These are phyloP conservation scores for Ogataea nonfermentans DNA, from an alignment of 805 yeast species.

Conservation along the genomic window DNA sequence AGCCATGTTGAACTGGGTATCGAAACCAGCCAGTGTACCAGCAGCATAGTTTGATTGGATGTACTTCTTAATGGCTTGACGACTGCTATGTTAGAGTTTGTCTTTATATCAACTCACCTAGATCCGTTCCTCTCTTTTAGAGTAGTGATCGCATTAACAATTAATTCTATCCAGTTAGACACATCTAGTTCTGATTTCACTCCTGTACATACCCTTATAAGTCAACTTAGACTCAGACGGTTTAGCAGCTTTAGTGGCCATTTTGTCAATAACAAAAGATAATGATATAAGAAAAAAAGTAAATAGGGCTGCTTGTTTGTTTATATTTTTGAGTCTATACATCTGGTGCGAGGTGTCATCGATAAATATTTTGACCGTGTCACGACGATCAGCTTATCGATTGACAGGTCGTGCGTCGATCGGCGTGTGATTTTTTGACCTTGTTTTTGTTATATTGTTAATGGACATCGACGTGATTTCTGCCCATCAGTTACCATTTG, in stretches of 20 bases:
- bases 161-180: constrained; percentile 49
- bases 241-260: constrained; percentile 38
- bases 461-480: constrained; percentile 11
- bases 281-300: not conserved
- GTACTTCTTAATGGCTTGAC: constrained; percentile 85
- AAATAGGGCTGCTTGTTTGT: constrained; percentile 12
- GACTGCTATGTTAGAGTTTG: constrained; percentile 39
- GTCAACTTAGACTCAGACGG: constrained; percentile 38
- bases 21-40: constrained; percentile 58
- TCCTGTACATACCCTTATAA: constrained; percentile 44
- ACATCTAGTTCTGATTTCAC: constrained; percentile 1
- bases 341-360: constrained; percentile 4
- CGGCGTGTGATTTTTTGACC: constrained; percentile 4
- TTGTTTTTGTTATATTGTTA: not conserved
- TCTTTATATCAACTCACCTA: constrained; percentile 41
- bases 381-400: constrained; percentile 8
- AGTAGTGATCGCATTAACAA: constrained; percentile 63
- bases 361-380: constrained; percentile 6
- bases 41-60: constrained; percentile 62
- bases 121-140: constrained; percentile 82
- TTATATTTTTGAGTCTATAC: constrained; percentile 10
- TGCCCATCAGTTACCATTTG: constrained; percentile 21
- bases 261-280: constrained; percentile 16
- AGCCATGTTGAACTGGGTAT: constrained; percentile 72
- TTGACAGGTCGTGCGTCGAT: constrained; percentile 7